Base-by-base conservation (phyloP, 1,284 basidiomycete species). In the Ceratobasidium sp. region DNA sequence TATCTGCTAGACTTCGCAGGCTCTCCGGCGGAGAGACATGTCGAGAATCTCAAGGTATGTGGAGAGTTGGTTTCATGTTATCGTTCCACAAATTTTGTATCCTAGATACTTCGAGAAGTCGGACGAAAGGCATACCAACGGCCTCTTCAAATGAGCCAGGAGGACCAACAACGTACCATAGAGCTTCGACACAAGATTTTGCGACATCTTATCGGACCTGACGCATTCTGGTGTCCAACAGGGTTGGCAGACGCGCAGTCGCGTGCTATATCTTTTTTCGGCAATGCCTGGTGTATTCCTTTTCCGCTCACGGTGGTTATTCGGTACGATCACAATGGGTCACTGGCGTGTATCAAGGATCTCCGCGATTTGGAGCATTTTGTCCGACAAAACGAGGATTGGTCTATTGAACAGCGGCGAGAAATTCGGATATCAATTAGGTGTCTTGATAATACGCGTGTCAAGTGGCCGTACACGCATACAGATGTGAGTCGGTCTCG, bases 241-340 rank as follows among this genome's bases (percentile, higher is more conserved):
- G 64, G 38, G 81, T 83, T 17, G 77, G 74, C 17, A 78, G 69
- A 26, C 12, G 80, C 1, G 82, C 84, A 23, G 82, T 85, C 1
- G 82, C 84, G 0, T 87, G 88, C 75, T 87, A 26, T 85, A 0
- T 88, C 87, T 65, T 89, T 86, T 82, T 94, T 94, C 82, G 93
- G 93, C 48, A 93, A 92, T 81, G 90, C 90, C 50, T 94, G 91
- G 90, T 92, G 91, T 88, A 89, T 91, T 76, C 93, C 91, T n/a
- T 96, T 93, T 83, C 94, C 91, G 13, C 93, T 91, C 2, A 90
- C 91, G 0, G 84, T 93, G 71, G 91, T 94, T 64, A 88, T 96
- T 42, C 90, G 89, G 10, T 94, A 93, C 81, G 94, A 96, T 80
- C 88, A 91, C 17, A 26, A 59, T 77, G 91, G 91, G 0, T 85